These are phyloP conservation scores for Russula sp. DNA, from an alignment of 768 basidiomycete genomes.

Conservation along the genomic window DNA sequence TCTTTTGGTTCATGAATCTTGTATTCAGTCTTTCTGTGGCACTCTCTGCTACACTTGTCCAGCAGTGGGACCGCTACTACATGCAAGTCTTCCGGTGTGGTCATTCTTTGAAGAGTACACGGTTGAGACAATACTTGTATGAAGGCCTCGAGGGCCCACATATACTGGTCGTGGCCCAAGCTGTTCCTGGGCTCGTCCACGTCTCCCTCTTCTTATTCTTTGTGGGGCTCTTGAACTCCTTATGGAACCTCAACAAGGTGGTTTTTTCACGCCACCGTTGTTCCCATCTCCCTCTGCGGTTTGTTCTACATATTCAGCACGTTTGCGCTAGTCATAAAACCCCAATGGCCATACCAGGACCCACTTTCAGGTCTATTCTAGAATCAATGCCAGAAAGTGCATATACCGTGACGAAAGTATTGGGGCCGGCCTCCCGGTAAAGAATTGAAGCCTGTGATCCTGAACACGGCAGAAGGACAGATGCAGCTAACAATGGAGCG, in stretches of 20 bases:
- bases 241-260: slow-evolving; percentile 28
- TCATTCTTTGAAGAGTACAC: slow-evolving; percentile 31
- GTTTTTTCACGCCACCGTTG: slow-evolving; percentile 8
- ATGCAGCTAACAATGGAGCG: background rate
- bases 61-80: slow-evolving; percentile 45
- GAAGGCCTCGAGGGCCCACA: slow-evolving; percentile 38
- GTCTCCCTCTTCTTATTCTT: slow-evolving; percentile 50
- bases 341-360: slow-evolving; percentile 16
- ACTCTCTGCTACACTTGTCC: slow-evolving; percentile 40
- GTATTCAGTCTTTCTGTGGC: slow-evolving; percentile 39
- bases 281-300: slow-evolving; percentile 11
- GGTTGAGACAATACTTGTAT: slow-evolving; percentile 35
- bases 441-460: background rate
- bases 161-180: slow-evolving; percentile 37
- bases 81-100: slow-evolving; percentile 28
- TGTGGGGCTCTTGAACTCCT: slow-evolving; percentile 41
- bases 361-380: slow-evolving; percentile 9
- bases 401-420: too few species aligned
- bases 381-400: slow-evolving; percentile 1
- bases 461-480: background rate
- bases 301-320: slow-evolving; percentile 14
- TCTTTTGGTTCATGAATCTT: slow-evolving; percentile 35
- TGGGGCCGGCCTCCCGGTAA: background rate
- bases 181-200: slow-evolving; percentile 44
- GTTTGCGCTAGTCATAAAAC: background rate